phyloP scores from a whole-genome alignment of 139 green algal species.

The Auxenochlorella protothecoides region DNA sequence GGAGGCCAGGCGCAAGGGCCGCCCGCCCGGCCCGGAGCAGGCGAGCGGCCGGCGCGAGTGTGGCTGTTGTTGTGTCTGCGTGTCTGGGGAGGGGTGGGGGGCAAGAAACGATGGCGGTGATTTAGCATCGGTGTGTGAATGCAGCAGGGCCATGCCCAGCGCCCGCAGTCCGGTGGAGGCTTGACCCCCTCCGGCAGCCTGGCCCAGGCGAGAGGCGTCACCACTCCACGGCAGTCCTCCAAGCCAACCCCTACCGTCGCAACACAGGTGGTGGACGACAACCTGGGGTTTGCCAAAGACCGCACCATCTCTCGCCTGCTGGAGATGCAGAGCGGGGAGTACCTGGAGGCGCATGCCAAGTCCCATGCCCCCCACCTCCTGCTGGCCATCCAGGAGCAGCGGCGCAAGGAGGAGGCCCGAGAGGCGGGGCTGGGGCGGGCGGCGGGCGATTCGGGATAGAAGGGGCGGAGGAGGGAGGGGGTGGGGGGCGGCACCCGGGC shows the following conservation, averaged over 20 bases:
- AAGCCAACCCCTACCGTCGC: too few species aligned
- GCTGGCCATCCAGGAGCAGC: constrained; percentile 48
- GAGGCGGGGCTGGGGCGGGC: background rate
- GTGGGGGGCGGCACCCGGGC: background rate
- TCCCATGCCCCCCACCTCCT: constrained; percentile 60
- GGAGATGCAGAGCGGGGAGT: constrained; percentile 85
- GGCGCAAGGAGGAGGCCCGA: background rate
- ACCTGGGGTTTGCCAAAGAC: constrained; percentile 88
- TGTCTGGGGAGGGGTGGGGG: too few species aligned
- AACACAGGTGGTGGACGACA: constrained; percentile 68
- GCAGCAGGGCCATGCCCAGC: too few species aligned
- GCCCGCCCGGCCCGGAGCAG: background rate
- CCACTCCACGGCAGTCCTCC: too few species aligned
- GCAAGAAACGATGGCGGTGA: too few species aligned
- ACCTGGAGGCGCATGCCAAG: constrained; percentile 62
- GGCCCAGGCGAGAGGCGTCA: background rate
- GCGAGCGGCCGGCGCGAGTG: background rate
- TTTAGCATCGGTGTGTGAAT: too few species aligned
- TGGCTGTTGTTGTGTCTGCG: too few species aligned
- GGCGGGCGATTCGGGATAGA: background rate
- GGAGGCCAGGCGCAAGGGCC: background rate
- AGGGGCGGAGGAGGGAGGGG: background rate
- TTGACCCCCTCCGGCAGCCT: too few species aligned
- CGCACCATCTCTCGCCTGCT: constrained; percentile 77
- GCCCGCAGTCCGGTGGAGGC: too few species aligned